Percentiles rank a stretch among this genome's conserved stretches.
Conservation (phyloP, 2,329 filamentous ascomycete species). For the Ramularia endophylla region DNA sequence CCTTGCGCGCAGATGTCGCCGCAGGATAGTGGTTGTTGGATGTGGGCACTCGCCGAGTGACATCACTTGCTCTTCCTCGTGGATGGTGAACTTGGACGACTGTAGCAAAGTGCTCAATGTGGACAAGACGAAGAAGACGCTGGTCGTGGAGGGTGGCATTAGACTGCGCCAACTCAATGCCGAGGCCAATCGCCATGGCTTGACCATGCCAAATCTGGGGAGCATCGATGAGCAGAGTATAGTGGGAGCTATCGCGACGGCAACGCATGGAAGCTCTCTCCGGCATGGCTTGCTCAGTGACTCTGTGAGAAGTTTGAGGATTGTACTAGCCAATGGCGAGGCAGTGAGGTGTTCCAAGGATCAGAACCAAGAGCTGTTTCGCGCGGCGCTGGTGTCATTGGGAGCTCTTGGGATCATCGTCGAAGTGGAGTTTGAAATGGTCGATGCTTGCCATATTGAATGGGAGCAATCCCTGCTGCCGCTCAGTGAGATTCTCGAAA, state of each 20-base stretch:
- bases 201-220: conserved; percentile 86
- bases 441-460: conserved; percentile 72
- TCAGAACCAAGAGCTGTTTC: conserved; percentile 73
- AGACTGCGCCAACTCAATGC: conserved; percentile 68
- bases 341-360: conserved; percentile 63
- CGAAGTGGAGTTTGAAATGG: conserved; percentile 78
- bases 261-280: conserved; percentile 85
- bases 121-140: conserved; percentile 57
- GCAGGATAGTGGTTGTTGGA: conserved; percentile 78
- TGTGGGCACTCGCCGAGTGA: conserved; percentile 89
- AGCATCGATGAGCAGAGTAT: conserved; percentile 95
- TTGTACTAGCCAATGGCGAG: conserved; percentile 76
- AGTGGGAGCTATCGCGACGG: conserved; percentile 85
- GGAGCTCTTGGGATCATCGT: conserved; percentile 87
- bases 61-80: conserved; percentile 86
- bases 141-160: conserved; percentile 84
- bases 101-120: conserved; percentile 67
- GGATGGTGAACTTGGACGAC: conserved; percentile 90
- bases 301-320: conserved; percentile 64
- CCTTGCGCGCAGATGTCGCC: conserved; percentile 73
- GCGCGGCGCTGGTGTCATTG: conserved; percentile 77
- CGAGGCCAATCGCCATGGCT: conserved; percentile 65
- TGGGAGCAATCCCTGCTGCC: conserved; percentile 78
- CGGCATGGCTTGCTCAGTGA: conserved; percentile 79
- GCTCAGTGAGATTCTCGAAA: conserved; percentile 60